These are phyloP conservation scores for Microcyclospora tardicrescens DNA, from an alignment of 2,329 filamentous ascomycete species.

Conservation along the genomic window DNA sequence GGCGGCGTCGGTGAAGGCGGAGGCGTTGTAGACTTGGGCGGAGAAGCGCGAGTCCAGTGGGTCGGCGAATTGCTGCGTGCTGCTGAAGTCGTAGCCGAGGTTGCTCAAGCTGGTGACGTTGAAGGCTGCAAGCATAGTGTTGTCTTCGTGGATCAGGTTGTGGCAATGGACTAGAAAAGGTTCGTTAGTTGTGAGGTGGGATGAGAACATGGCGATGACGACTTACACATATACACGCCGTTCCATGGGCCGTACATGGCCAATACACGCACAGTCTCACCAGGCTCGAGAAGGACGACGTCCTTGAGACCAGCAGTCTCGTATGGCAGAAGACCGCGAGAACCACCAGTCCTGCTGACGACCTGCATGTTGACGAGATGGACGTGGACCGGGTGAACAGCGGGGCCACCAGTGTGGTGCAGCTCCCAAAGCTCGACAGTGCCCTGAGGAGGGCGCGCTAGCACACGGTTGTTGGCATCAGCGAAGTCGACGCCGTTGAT, in stretches of 20 bases:
- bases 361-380: conserved; percentile 48
- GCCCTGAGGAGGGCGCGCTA: conserved; percentile 36
- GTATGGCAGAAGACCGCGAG: conserved; percentile 36
- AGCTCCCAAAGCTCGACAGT: conserved; percentile 39
- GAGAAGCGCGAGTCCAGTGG: conserved; percentile 14
- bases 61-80: conserved; percentile 8
- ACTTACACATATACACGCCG: conserved; percentile 31
- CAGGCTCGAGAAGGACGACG: conserved; percentile 41
- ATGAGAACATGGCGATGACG: no score
- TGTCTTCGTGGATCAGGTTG: conserved; percentile 34
- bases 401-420: conserved; percentile 37
- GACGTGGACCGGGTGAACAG: conserved; percentile 44
- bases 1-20: conserved; percentile 14
- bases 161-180: conserved; percentile 19
- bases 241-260: conserved; percentile 42
- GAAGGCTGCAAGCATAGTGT: conserved; percentile 33
- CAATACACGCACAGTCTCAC: conserved; percentile 39
- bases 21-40: conserved; percentile 16
- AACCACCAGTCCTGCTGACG: conserved; percentile 34
- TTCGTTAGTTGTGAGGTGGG: no score
- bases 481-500: conserved; percentile 39
- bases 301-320: conserved; percentile 45
- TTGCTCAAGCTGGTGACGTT: conserved; percentile 27
- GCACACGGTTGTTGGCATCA: conserved; percentile 36
- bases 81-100: conserved; percentile 17